phyloP scores from a whole-genome alignment of 139 green algal species.

The Ettlia oleoabundans region DNA sequence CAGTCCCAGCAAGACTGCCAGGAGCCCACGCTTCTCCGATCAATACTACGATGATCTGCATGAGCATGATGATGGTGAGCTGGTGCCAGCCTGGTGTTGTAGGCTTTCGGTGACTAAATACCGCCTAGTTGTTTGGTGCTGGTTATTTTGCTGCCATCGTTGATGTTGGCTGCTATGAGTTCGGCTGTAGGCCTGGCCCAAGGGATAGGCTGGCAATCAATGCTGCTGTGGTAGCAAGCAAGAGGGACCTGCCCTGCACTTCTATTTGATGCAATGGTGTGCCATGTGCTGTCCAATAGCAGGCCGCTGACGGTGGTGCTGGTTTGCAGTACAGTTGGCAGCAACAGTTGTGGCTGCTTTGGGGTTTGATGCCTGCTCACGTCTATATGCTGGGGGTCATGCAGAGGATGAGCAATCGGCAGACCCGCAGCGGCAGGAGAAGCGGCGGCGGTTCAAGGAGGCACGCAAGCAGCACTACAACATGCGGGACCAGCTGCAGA shows the following conservation, averaged over 20 bases:
- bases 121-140: too few relatives aligned
- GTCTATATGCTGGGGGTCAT: too few relatives aligned
- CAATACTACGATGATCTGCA: slow-evolving; percentile 21
- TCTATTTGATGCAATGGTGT: too few relatives aligned
- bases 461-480: slow-evolving; percentile 49
- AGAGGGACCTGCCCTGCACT: too few relatives aligned
- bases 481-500: slow-evolving; percentile 32
- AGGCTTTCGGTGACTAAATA: too few relatives aligned
- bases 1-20: background rate
- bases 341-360: too few relatives aligned
- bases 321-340: too few relatives aligned
- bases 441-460: slow-evolving; percentile 47
- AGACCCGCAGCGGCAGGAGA: slow-evolving; percentile 35
- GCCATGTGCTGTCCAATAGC: too few relatives aligned
- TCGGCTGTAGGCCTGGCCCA: background rate
- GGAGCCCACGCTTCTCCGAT: slow-evolving; percentile 33
- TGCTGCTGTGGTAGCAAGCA: background rate
- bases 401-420: background rate
- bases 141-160: too few relatives aligned
- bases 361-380: too few relatives aligned
- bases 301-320: too few relatives aligned
- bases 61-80: background rate
- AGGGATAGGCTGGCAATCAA: background rate
- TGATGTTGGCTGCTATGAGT: too few relatives aligned
- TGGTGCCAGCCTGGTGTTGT: background rate